These are phyloP conservation scores for Colletotrichum aenigma DNA, from an alignment of 2,329 filamentous ascomycete species.

Conservation along the genomic window DNA sequence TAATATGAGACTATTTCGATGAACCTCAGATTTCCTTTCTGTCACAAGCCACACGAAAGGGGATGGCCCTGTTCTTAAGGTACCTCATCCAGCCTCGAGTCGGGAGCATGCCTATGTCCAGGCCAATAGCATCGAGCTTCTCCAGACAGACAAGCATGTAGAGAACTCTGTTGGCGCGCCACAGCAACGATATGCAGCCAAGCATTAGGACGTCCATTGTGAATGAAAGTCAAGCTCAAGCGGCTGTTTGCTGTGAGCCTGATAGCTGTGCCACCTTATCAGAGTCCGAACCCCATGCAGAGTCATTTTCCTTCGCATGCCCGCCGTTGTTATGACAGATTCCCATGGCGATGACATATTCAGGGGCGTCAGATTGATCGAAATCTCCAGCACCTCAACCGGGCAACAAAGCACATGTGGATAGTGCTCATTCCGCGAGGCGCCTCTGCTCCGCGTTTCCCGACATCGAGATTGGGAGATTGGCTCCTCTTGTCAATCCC, in stretches of 20 bases:
- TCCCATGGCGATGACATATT: slow-evolving; percentile 2
- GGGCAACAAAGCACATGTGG: slow-evolving; percentile 10
- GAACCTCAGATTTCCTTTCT: background rate
- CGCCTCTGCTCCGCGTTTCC: background rate
- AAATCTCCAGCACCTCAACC: slow-evolving; percentile 13
- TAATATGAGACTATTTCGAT: background rate
- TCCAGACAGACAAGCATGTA: background rate
- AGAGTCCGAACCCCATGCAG: background rate
- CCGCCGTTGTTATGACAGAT: background rate
- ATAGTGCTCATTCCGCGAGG: slow-evolving; percentile 10
- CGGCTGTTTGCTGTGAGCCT: background rate
- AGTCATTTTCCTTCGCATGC: background rate
- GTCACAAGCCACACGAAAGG: background rate
- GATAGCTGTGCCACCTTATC: background rate
- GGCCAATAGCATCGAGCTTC: background rate
- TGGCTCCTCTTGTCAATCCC: slow-evolving; percentile 3
- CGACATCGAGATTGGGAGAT: slow-evolving; percentile 14
- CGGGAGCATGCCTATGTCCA: background rate
- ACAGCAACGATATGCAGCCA: background rate
- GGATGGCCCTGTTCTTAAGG: background rate
- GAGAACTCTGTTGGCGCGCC: background rate
- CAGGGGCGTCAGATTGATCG: slow-evolving; percentile 1
- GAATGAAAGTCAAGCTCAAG: background rate
- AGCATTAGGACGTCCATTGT: background rate
- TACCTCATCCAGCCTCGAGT: background rate